Percentiles rank a stretch among this genome's conserved stretches.
Conservation (phyloP, 345 rosid genomes). For the Bruguiera sexangula region DNA sequence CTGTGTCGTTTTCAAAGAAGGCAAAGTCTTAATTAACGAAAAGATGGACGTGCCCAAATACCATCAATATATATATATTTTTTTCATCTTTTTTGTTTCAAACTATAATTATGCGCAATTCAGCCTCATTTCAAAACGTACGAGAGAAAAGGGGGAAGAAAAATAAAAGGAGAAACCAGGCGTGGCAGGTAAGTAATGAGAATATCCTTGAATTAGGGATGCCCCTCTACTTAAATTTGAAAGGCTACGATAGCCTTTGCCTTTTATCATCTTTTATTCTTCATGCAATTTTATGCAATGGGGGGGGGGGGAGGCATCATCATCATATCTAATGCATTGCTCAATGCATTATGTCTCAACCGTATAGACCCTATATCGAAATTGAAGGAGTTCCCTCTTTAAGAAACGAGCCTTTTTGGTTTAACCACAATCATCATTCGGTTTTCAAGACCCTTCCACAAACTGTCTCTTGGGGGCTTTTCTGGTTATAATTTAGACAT, state of each 20-base stretch:
- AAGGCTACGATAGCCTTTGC: slow-evolving; percentile 22
- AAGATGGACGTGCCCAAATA: slow-evolving; percentile 44
- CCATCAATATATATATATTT: slow-evolving; percentile 26
- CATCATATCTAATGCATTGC: slow-evolving; percentile 28
- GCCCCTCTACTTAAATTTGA: slow-evolving; percentile 39
- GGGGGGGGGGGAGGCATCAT: slow-evolving; percentile 25
- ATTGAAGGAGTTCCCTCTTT: slow-evolving; percentile 12
- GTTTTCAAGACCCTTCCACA: neutral
- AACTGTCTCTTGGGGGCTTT: too few relatives aligned
- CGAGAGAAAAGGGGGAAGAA: neutral
- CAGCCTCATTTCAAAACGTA: slow-evolving; percentile 9
- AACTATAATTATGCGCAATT: slow-evolving; percentile 35
- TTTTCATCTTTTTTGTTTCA: slow-evolving; percentile 18
- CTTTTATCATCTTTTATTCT: slow-evolving; percentile 52
- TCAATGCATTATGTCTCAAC: slow-evolving; percentile 16
- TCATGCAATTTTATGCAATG: slow-evolving; percentile 43
- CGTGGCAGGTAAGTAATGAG: slow-evolving; percentile 65
- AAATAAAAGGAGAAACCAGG: slow-evolving; percentile 40
- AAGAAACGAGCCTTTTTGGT: slow-evolving; percentile 10
- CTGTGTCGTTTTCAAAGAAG: slow-evolving; percentile 36
- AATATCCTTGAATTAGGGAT: slow-evolving; percentile 48
- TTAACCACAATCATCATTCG: slow-evolving; percentile 19
- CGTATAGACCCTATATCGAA: slow-evolving; percentile 11
- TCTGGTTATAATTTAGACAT: too few relatives aligned
- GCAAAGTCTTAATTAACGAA: slow-evolving; percentile 18